phyloP scores from a whole-genome alignment of 768 basidiomycete species.

The Tylopilus subfusipes region DNA sequence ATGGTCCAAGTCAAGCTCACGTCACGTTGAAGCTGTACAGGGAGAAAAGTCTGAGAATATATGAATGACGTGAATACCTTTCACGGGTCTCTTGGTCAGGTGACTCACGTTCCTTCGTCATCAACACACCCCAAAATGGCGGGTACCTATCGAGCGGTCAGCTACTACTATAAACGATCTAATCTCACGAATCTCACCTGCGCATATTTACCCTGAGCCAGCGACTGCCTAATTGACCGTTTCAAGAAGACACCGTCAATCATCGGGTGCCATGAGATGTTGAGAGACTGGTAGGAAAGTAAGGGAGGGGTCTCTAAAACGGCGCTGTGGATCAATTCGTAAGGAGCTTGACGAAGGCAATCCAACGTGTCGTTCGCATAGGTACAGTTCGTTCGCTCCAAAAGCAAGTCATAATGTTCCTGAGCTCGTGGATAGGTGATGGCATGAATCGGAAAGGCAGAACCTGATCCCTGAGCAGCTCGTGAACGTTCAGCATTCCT shows the following conservation, averaged over 20 bases:
- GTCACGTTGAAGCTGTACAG: conserved; percentile 8
- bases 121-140: neutral
- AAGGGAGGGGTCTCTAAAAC: conserved; percentile 6
- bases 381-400: conserved; percentile 11
- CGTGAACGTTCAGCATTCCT: neutral
- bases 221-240: neutral
- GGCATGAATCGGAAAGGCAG: neutral
- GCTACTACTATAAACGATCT: neutral
- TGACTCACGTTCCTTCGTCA: conserved; percentile 2
- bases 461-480: conserved; percentile 12
- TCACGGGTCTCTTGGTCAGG: neutral
- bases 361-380: conserved; percentile 9
- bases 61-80: neutral
- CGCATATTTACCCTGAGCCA: conserved; percentile 31
- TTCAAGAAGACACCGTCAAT: conserved; percentile 4
- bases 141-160: neutral
- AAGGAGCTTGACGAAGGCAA: conserved; percentile 18
- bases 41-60: conserved; percentile 25
- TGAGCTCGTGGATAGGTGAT: conserved; percentile 6
- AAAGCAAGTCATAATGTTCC: conserved; percentile 16
- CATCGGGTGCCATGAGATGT: conserved; percentile 10
- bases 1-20: conserved; percentile 19
- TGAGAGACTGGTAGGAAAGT: conserved; percentile 12
- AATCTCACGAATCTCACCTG: conserved; percentile 11
- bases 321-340: conserved; percentile 8